Evolutionary conservation across 257 asterid genomes (phyloP), one percentile per base, ranked within the genome.

Genomic region (Linderniella brevidens): DNA sequence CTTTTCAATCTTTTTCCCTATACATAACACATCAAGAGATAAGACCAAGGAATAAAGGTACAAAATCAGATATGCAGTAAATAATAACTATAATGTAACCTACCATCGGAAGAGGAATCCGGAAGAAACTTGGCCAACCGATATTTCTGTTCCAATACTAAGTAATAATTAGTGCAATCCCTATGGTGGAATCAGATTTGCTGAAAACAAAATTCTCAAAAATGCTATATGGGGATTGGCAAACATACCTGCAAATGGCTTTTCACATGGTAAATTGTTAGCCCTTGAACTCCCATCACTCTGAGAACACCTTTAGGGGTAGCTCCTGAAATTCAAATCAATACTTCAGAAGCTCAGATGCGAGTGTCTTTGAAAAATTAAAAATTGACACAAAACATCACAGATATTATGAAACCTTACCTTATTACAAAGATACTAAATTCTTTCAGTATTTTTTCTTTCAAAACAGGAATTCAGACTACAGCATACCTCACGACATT

Each of bases 221-320:
- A 47, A 54, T 19, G 50, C 3, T 5, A 25, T 1, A 13, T 17
- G n/a, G 13, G 7, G 13, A 40, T 43, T 37, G 32, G 48, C 13
- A 14, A 20, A 49, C 14, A 40, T 53, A 87, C 97, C 95, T 87
- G 97, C 64, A 83, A 74, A 74, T 87, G 97, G 71, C 97, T 87
- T 68, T 87, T 87, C 38, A 87, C 97, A 70, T 87, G 97, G 71
- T 87, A 87, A 64, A 87, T 87, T 54, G 97, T 87, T 29, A 87
- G 74, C 48, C 95, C 92, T 71, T 87, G 92, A 56, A 83, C 97
- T 53, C 97, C 97, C 97, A 87, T 87, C 53, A 87, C 94, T 71
- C 97, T 60, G 7, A 87, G 95, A 56, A 87, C 97, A 56, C 95
- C 97, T 68, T 87, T 87, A 17, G 97, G 97, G n/a, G 97, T 87